A percentile compares a stretch with the other conserved stretches of the same genome.
These are phyloP conservation scores for Cladosporium sp. DNA, from an alignment of 2,329 filamentous ascomycete species.

Conservation along the genomic window DNA sequence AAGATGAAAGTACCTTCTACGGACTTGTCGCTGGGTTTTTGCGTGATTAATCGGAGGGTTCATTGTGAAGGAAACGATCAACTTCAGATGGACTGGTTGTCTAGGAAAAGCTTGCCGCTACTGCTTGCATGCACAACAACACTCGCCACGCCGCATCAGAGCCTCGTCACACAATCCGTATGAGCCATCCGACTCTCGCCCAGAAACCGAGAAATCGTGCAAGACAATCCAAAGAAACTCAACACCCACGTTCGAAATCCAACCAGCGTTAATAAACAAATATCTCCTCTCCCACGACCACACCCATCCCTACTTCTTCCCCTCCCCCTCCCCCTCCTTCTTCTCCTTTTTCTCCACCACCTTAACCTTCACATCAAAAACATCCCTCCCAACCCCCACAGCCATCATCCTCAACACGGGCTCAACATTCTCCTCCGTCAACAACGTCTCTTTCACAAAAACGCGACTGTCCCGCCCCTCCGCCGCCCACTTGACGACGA, in stretches of 20 bases:
- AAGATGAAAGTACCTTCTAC: too few species aligned
- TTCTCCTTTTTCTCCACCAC: slow-evolving; percentile 11
- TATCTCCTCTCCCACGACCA: neutral
- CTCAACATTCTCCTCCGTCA: slow-evolving; percentile 32
- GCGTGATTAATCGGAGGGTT: too few species aligned
- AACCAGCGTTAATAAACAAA: too few species aligned
- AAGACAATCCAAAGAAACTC: neutral
- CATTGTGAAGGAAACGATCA: too few species aligned
- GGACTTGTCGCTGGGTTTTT: too few species aligned
- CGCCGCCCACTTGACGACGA: slow-evolving; percentile 31
- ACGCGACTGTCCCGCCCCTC: slow-evolving; percentile 30
- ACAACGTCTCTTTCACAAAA: slow-evolving; percentile 30
- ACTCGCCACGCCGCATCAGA: too few species aligned
- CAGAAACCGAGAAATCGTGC: too few species aligned
- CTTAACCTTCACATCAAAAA: slow-evolving; percentile 30
- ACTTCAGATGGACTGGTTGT: too few species aligned
- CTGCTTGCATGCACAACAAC: too few species aligned
- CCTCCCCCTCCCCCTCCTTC: slow-evolving; percentile 11
- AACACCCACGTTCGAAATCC: neutral
- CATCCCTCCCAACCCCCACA: slow-evolving; percentile 30
- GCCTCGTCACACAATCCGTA: too few species aligned
- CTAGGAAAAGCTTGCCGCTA: too few species aligned
- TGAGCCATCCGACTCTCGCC: too few species aligned
- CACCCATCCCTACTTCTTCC: slow-evolving; percentile 16
- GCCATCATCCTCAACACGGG: slow-evolving; percentile 30